Conservation (phyloP, 805 yeast species). For the Candida cerambycidarum region DNA sequence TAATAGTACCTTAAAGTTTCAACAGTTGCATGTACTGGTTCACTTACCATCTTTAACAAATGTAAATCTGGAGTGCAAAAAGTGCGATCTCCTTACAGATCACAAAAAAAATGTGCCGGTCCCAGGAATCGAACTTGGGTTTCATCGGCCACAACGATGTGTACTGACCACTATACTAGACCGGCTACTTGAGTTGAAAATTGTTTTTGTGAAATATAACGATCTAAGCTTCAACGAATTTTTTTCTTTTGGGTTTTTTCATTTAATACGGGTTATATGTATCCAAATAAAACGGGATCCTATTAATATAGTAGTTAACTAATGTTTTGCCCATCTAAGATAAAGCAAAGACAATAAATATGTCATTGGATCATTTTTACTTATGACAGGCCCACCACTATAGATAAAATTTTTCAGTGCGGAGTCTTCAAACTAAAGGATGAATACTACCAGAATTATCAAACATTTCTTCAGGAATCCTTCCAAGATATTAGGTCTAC, state of each 20-base stretch:
- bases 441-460: conserved; percentile 5
- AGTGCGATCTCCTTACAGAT: conserved; percentile 1
- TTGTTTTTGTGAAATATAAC: not conserved
- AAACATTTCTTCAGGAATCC: conserved; percentile 1
- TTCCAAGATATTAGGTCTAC: not conserved
- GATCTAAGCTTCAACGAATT: not conserved
- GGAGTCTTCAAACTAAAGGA: conserved; percentile 9
- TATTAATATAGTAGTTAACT: too few species aligned
- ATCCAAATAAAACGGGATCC: too few species aligned
- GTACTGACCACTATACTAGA: conserved; percentile 52
- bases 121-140: conserved; percentile 55
- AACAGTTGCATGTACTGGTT: conserved; percentile 42
- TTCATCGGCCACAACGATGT: conserved; percentile 50
- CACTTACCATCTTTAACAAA: conserved; percentile 37
- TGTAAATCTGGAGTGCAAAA: not conserved
- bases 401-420: conserved; percentile 14
- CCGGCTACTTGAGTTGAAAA: conserved; percentile 29
- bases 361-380: too few species aligned
- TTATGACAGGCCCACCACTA: too few species aligned
- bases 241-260: not conserved
- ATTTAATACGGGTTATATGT: too few species aligned
- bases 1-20: conserved; percentile 26
- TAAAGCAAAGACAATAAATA: too few species aligned
- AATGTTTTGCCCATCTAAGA: too few species aligned
- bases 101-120: conserved; percentile 36